Conservation (phyloP, 257 asterid species). For the Coffea canephora region DNA sequence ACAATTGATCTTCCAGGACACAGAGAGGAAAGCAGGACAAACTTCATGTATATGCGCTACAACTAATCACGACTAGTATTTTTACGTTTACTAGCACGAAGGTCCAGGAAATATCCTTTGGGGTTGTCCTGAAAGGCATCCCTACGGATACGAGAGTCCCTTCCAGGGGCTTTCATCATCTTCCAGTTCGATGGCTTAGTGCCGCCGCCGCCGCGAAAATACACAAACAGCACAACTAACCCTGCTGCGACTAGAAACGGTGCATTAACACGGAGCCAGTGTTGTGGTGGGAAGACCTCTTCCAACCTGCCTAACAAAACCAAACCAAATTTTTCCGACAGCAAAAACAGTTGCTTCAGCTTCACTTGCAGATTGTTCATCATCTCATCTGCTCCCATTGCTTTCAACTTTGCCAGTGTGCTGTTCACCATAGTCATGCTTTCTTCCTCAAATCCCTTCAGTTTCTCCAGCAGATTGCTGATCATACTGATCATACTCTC, state of each 20-base stretch:
- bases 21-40: not conserved
- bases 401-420: not conserved
- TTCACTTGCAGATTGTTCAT: constrained; percentile 27
- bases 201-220: not conserved
- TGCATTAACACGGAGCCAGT: constrained; percentile 22
- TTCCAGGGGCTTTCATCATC: constrained; percentile 51
- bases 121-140: constrained; percentile 29
- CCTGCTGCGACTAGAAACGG: constrained; percentile 16
- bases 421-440: not conserved
- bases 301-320: no score
- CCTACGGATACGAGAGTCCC: constrained; percentile 32
- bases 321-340: not conserved
- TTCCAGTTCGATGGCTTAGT: not conserved
- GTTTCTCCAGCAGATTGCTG: not conserved
- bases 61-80: no score
- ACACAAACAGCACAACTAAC: constrained; percentile 9
- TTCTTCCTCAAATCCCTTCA: not conserved
- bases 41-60: not conserved
- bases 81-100: constrained; percentile 9
- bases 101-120: constrained; percentile 26
- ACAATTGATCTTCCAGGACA: no score
- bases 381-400: constrained; percentile 13
- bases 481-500: not conserved
- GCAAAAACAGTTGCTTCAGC: constrained; percentile 17
- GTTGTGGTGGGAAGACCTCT: not conserved